A percentile compares a stretch with the other conserved stretches of the same genome.
Evolutionary conservation across 1,284 basidiomycete species (phyloP).

Genomic region (Exsudoporus floridanus): DNA sequence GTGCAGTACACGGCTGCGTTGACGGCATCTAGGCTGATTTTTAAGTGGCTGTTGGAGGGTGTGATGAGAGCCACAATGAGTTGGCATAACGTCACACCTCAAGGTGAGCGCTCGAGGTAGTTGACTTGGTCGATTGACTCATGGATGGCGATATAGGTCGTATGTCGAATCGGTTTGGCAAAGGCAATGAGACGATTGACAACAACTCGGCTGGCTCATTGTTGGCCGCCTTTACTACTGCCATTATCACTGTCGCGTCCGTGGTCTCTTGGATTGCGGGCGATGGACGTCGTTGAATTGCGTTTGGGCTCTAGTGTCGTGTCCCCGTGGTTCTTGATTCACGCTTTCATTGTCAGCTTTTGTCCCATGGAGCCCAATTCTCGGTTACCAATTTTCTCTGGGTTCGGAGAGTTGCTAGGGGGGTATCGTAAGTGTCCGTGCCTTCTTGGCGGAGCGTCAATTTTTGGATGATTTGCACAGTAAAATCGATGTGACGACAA

Average conservation of each 20-base stretch:
- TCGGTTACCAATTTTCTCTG: constrained; percentile 60
- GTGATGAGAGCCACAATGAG: constrained; percentile 55
- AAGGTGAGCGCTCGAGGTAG: constrained; percentile 31
- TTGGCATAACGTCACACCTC: constrained; percentile 52
- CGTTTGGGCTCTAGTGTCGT: constrained; percentile 40
- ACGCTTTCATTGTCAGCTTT: constrained; percentile 52
- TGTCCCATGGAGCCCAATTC: constrained; percentile 61
- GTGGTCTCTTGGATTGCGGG: constrained; percentile 9
- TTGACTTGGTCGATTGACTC: background rate
- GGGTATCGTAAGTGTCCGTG: constrained; percentile 80
- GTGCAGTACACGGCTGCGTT: constrained; percentile 51
- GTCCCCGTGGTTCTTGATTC: constrained; percentile 60
- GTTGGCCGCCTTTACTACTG: constrained; percentile 65
- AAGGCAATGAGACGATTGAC: constrained; percentile 52
- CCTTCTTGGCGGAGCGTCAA: constrained; percentile 80
- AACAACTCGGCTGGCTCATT: constrained; percentile 49
- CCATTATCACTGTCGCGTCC: constrained; percentile 34
- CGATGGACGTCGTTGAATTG: background rate
- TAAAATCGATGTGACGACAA: constrained; percentile 65
- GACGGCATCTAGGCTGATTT: constrained; percentile 47
- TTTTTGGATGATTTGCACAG: constrained; percentile 74
- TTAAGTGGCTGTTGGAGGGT: constrained; percentile 41
- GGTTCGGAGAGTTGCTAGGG: constrained; percentile 67
- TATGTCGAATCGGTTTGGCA: constrained; percentile 55
- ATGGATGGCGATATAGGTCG: constrained; percentile 36